A percentile compares a stretch with the other conserved stretches of the same genome.
phyloP scores from a whole-genome alignment of 2,329 filamentous ascomycete species.

The Beauveria australis region DNA sequence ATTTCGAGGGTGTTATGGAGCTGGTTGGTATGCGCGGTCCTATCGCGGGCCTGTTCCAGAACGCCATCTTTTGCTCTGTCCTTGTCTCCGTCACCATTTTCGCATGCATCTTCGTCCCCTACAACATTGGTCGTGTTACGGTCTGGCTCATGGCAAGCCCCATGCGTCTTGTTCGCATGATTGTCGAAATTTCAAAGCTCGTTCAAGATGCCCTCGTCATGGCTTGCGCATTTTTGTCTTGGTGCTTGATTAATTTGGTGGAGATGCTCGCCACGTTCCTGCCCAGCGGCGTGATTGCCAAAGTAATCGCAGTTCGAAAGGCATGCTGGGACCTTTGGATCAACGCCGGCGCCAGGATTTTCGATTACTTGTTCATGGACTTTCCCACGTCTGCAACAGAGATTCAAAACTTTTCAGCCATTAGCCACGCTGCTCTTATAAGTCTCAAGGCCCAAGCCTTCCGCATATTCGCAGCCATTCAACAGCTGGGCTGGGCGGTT shows the following conservation, averaged over 20 bases:
- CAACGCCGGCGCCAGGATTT: conserved; percentile 38
- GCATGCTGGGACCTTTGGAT: conserved; percentile 35
- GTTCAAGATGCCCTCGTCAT: conserved; percentile 69
- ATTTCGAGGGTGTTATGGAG: conserved; percentile 93
- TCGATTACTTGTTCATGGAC: conserved; percentile 42
- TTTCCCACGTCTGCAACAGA: conserved; percentile 49
- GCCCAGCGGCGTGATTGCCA: conserved; percentile 22
- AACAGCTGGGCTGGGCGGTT: conserved; percentile 33
- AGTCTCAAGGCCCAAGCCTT: conserved; percentile 47
- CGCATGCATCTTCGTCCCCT: conserved; percentile 80
- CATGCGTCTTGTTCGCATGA: conserved; percentile 61
- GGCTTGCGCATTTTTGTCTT: conserved; percentile 47
- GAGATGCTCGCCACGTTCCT: conserved; percentile 29
- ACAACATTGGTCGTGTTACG: conserved; percentile 80
- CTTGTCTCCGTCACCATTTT: conserved; percentile 82
- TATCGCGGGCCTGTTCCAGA: conserved; percentile 81
- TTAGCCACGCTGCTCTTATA: conserved; percentile 63
- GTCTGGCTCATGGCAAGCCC: conserved; percentile 76
- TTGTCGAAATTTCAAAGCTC: conserved; percentile 69
- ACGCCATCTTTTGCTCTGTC: conserved; percentile 87
- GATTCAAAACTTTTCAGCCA: conserved; percentile 67
- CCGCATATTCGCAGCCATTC: conserved; percentile 30
- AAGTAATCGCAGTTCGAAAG: conserved; percentile 26
- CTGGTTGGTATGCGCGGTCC: conserved; percentile 94
- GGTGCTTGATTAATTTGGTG: conserved; percentile 30